Base-by-base conservation (phyloP, 306 rosid genomes). In the Lathyrus oleraceus region DNA sequence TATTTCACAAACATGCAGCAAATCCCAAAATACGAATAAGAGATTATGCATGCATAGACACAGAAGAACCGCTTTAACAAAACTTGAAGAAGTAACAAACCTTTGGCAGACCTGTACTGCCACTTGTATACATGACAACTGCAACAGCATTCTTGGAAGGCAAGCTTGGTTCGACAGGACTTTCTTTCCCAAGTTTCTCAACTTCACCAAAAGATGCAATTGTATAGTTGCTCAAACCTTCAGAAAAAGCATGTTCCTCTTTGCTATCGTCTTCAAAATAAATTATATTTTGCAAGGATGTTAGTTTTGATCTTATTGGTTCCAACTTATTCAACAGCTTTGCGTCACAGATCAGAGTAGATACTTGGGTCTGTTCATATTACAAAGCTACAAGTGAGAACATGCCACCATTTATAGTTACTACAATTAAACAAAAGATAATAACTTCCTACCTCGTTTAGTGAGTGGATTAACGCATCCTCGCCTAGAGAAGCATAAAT, bases 61-160 rank as follows among this genome's bases (percentile, higher is more conserved):
- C 35, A 9, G 13, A 48, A 8, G 10, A 47, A 43, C 42, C 21
- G 14, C 51, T 5, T 20, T 32, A 60, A 60, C 39, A 67, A 47
- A 62, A 67, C 47, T 28, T 69, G 73, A 60, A 74, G 64, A 51
- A 45, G 74, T 66, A 76, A 77, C 83, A 51, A 78, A 93, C 97
- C 97, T 93, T 93, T 61, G 98, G 98, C 58, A 90, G 81, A 75
- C 94, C 97, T 40, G 97, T 87, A 68, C 98, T 93, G 49, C 98
- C 98, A 67, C 98, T 93, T 42, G 98, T 93, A 67, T 93, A 93
- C 98, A 93, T 93, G 65, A 90, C 62, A 67, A 93, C 91, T 59
- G 93, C 98, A 54, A 87, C 54, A 58, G 57, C 47, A 74, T 84
- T 62, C 81, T 90, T 90, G 40, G 94, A 87, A 79, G 98, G 98